These are phyloP conservation scores for Didymella pomorum DNA, from an alignment of 2,329 filamentous ascomycete genomes.

Conservation along the genomic window DNA sequence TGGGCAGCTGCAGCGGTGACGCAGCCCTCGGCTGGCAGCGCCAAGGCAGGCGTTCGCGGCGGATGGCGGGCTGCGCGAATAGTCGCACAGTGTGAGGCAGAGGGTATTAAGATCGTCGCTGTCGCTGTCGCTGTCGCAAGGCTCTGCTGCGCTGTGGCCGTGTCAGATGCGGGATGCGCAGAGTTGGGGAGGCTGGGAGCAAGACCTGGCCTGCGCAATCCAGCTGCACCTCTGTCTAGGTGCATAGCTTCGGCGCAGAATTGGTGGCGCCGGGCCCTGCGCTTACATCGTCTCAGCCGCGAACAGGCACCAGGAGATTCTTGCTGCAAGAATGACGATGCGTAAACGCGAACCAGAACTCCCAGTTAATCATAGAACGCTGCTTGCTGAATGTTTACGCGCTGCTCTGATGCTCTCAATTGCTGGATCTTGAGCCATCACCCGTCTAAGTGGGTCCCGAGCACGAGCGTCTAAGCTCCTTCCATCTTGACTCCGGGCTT, in stretches of 20 bases:
- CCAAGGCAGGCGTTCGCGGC: conserved; percentile 30
- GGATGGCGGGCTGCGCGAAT: background rate
- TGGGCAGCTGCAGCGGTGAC: conserved; percentile 27
- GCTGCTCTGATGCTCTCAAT: background rate
- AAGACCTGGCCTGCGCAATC: conserved; percentile 23
- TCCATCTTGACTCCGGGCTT: conserved; percentile 2
- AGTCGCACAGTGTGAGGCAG: conserved; percentile 8
- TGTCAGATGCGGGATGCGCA: conserved; percentile 1
- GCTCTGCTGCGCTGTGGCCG: conserved; percentile 20
- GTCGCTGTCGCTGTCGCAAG: conserved; percentile 12
- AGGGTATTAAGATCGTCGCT: background rate
- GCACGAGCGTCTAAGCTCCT: conserved; percentile 1
- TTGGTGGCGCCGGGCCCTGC: conserved; percentile 6
- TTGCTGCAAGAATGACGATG: background rate
- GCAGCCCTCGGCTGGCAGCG: conserved; percentile 26
- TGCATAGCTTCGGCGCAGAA: conserved; percentile 16
- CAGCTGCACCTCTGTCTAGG: conserved; percentile 19
- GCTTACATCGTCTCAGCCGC: conserved; percentile 3
- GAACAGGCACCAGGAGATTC: background rate
- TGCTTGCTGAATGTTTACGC: background rate
- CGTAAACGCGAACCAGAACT: no score
- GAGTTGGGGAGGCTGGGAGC: conserved; percentile 26
- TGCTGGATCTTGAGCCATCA: background rate
- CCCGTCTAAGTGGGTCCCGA: background rate
- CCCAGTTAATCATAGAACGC: background rate